Evolutionary conservation across 2,329 filamentous ascomycete species (phyloP).

Genomic region (Cladosporium sp.): DNA sequence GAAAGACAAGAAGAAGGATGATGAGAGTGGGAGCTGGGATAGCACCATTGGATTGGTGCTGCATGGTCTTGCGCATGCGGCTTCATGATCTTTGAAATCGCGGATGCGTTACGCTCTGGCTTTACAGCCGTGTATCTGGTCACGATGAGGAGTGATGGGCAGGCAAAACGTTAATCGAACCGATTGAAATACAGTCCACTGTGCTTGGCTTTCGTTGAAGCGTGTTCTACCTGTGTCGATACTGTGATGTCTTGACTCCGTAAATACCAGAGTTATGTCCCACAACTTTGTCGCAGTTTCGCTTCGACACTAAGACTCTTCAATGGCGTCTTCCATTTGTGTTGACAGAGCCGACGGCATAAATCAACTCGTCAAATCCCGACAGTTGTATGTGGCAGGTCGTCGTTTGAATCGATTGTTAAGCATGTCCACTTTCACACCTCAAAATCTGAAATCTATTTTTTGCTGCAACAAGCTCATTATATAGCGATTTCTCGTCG

Average conservation of each 20-base stretch:
- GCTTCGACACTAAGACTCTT: too few relatives aligned
- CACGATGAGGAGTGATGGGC: background rate
- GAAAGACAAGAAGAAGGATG: background rate
- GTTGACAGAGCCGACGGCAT: too few relatives aligned
- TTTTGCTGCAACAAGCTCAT: too few relatives aligned
- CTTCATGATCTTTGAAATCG: background rate
- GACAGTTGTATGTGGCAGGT: too few relatives aligned
- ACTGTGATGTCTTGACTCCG: background rate
- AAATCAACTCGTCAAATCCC: too few relatives aligned
- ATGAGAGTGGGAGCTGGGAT: background rate
- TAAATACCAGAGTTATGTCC: background rate
- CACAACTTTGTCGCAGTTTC: background rate
- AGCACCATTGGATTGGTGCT: background rate
- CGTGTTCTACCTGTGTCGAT: background rate
- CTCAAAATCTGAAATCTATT: too few relatives aligned
- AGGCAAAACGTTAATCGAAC: background rate
- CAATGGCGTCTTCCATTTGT: too few relatives aligned
- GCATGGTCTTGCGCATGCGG: background rate
- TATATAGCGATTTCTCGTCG: too few relatives aligned
- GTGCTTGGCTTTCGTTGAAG: background rate
- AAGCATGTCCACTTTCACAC: too few relatives aligned
- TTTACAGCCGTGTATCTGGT: background rate
- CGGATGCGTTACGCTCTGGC: background rate
- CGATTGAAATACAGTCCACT: background rate
- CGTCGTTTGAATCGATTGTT: too few relatives aligned